Conservation (phyloP, 1,139 yeast genomes). For the Arxiozyma slooffiae region DNA sequence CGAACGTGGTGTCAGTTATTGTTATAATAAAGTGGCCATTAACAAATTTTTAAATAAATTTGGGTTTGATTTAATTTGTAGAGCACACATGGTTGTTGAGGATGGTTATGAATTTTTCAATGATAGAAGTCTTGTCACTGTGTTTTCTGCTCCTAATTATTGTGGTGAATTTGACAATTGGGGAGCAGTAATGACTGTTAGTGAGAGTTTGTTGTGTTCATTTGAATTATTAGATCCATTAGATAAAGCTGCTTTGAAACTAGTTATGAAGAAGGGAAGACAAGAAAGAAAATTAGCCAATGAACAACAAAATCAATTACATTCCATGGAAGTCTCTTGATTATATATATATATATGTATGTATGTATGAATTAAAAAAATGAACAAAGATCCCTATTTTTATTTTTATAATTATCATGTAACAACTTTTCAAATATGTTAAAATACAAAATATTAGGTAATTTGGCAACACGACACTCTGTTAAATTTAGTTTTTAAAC, state of each 20-base stretch:
- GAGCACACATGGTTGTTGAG: conserved; percentile 98
- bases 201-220: conserved; percentile 83
- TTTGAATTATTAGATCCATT: conserved; percentile 90
- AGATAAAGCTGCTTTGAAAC: conserved; percentile 86
- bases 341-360: neutral
- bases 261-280: conserved; percentile 81
- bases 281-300: conserved; percentile 61
- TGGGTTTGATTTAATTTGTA: conserved; percentile 87
- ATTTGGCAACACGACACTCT: neutral
- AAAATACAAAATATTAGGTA: neutral
- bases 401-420: neutral
- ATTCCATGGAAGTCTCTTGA: neutral
- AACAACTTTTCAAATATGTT: neutral
- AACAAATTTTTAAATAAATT: conserved; percentile 80
- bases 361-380: too few relatives aligned
- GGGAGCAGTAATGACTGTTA: conserved; percentile 98
- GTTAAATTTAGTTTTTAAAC: neutral
- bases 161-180: conserved; percentile 98
- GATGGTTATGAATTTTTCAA: conserved; percentile 97
- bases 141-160: conserved; percentile 92
- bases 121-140: conserved; percentile 88
- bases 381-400: neutral
- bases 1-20: conserved; percentile 94
- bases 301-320: conserved; percentile 22
- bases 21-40: conserved; percentile 86